Evolutionary conservation across 2,329 filamentous ascomycete genomes (phyloP).

Genomic region (Fusarium circinatum): DNA sequence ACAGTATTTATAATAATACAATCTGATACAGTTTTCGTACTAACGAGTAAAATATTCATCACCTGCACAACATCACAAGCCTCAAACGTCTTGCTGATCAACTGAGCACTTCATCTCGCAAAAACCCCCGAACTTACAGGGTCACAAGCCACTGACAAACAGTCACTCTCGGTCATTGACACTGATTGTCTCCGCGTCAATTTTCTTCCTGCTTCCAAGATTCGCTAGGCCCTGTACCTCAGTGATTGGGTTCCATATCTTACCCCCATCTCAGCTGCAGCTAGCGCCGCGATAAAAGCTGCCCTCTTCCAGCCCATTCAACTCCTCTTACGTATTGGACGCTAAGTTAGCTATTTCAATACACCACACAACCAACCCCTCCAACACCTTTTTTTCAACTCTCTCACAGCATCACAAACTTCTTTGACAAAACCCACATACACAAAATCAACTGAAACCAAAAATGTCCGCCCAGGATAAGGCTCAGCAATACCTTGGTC

Average conservation of each 20-base stretch:
- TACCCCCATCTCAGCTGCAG: conserved; percentile 27
- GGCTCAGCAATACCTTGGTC: conserved; percentile 78
- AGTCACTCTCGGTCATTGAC: conserved; percentile 30
- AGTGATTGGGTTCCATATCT: not conserved
- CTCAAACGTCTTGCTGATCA: conserved; percentile 25
- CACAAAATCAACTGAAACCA: conserved; percentile 4
- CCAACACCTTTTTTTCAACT: conserved; percentile 30
- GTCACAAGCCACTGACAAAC: conserved; percentile 48
- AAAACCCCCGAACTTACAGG: conserved; percentile 23
- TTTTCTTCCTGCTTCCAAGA: conserved; percentile 43
- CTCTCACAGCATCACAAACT: conserved; percentile 26
- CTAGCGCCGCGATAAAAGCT: conserved; percentile 45
- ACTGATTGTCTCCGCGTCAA: conserved; percentile 46
- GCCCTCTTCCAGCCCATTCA: conserved; percentile 30
- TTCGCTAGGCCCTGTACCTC: conserved; percentile 19
- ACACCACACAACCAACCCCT: conserved; percentile 37
- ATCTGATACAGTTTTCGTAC: not conserved
- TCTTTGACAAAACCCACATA: conserved; percentile 31
- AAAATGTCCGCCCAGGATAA: conserved; percentile 79
- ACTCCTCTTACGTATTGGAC: conserved; percentile 36
- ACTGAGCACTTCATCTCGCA: conserved; percentile 10
- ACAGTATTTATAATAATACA: not conserved
- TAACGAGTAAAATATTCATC: conserved; percentile 30
- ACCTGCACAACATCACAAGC: conserved; percentile 34
- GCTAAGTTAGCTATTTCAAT: conserved; percentile 32